phyloP scores from a whole-genome alignment of 495 filamentous ascomycete genomes.

The Penicillium flavigenum region DNA sequence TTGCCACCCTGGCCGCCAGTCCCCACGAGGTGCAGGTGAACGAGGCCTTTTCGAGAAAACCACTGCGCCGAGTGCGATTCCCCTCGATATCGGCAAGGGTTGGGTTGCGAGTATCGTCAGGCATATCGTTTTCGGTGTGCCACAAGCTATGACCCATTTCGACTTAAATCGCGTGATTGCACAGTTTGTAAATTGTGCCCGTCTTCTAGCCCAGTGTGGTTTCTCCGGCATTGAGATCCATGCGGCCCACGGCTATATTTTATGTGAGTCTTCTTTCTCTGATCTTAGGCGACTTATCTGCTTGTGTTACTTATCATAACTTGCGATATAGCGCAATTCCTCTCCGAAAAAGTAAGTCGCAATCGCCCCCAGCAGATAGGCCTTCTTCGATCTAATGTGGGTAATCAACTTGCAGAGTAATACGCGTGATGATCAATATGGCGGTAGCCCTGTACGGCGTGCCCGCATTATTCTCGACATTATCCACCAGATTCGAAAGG shows the following conservation, averaged over 20 bases:
- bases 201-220: neutral
- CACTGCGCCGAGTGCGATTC: slow-evolving; percentile 9
- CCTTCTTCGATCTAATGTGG: neutral
- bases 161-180: slow-evolving; percentile 10
- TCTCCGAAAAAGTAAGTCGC: neutral
- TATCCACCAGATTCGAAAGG: slow-evolving; percentile 5
- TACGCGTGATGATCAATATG: slow-evolving; percentile 28
- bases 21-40: neutral
- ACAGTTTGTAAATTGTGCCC: neutral
- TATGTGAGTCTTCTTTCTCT: neutral
- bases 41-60: neutral
- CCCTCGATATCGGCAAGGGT: slow-evolving; percentile 7
- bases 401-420: neutral
- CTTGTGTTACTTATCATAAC: neutral
- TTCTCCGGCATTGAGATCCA: neutral
- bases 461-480: slow-evolving; percentile 32
- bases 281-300: neutral
- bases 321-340: neutral
- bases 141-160: slow-evolving; percentile 3
- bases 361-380: neutral
- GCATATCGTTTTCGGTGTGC: slow-evolving; percentile 5
- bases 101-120: slow-evolving; percentile 3
- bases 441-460: slow-evolving; percentile 27
- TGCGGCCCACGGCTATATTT: neutral
- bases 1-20: neutral